Evolutionary conservation across 805 yeast genomes (phyloP).

Genomic region (Saturnispora ahearnii): DNA sequence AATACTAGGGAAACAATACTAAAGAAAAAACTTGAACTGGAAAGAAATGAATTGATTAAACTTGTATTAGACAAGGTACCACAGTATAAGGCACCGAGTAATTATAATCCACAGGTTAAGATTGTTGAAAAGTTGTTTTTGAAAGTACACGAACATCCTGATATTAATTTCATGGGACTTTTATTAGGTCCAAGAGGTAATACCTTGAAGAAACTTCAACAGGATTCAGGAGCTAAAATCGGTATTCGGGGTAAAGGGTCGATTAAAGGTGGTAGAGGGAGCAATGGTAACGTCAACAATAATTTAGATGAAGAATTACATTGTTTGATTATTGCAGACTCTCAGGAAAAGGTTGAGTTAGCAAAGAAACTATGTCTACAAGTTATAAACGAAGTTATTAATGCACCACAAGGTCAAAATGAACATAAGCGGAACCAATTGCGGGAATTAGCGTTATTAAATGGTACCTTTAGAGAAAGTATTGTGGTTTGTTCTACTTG

Average conservation of each 20-base stretch:
- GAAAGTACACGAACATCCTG: conserved; percentile 82
- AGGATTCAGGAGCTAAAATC: conserved; percentile 78
- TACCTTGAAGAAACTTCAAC: conserved; percentile 72
- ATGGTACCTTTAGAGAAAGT: conserved; percentile 84
- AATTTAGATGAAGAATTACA: conserved; percentile 78
- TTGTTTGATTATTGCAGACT: conserved; percentile 77
- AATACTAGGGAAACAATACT: conserved; percentile 75
- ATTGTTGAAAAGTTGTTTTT: conserved; percentile 75
- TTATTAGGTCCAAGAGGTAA: conserved; percentile 94
- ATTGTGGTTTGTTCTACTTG: conserved; percentile 55
- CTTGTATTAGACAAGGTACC: conserved; percentile 65
- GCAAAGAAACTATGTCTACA: conserved; percentile 70
- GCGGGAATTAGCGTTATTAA: conserved; percentile 83
- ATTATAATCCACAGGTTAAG: conserved; percentile 48
- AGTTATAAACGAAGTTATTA: conserved; percentile 73
- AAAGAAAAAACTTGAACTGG: conserved; percentile 56
- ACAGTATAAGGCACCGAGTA: conserved; percentile 68
- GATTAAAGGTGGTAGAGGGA: conserved; percentile 65
- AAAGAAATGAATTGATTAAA: conserved; percentile 73
- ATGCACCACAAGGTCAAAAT: conserved; percentile 89
- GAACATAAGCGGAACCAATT: conserved; percentile 85
- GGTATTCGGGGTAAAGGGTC: conserved; percentile 95
- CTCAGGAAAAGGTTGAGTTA: conserved; percentile 62
- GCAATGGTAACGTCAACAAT: conserved; percentile 41
- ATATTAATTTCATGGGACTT: conserved; percentile 85